A percentile compares a stretch with the other conserved stretches of the same genome.
These are phyloP conservation scores for Magnusiomyces suaveolens DNA, from an alignment of 1,139 yeast genomes.

Conservation along the genomic window DNA sequence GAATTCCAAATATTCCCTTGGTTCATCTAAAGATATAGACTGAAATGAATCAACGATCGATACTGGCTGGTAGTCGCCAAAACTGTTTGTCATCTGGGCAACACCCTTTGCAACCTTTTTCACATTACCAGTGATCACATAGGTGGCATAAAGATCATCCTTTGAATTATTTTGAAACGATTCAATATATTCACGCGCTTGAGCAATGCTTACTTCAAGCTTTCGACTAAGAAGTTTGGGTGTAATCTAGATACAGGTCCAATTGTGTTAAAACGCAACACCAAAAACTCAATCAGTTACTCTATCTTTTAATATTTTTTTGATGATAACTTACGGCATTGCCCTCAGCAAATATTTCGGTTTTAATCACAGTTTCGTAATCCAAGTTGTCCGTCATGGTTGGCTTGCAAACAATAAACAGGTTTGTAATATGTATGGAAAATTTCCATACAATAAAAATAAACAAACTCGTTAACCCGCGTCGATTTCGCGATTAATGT, in stretches of 20 bases:
- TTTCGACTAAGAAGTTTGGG: conserved; percentile 13
- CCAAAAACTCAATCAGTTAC: too few species aligned
- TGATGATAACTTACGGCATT: conserved; percentile 13
- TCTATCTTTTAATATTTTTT: too few species aligned
- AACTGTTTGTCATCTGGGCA: conserved; percentile 8
- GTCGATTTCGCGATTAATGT: too few species aligned
- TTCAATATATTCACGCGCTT: conserved; percentile 16
- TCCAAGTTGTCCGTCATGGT: neutral
- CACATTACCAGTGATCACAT: conserved; percentile 16
- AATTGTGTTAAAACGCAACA: neutral
- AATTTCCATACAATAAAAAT: too few species aligned
- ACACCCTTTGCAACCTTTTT: conserved; percentile 2
- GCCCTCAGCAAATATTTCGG: conserved; percentile 13
- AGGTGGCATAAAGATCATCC: conserved; percentile 20
- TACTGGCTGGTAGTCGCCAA: conserved; percentile 16
- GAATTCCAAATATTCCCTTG: conserved; percentile 1
- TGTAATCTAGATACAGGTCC: conserved; percentile 7
- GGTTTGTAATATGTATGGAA: neutral
- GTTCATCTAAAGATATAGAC: neutral
- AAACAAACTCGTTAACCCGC: neutral
- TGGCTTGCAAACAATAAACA: neutral
- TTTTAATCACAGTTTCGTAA: conserved; percentile 9
- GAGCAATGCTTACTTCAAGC: conserved; percentile 8
- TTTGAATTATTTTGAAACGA: conserved; percentile 15
- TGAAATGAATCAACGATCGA: conserved; percentile 15